Conservation (phyloP, 768 basidiomycete species). For the Auricularia sp. region DNA sequence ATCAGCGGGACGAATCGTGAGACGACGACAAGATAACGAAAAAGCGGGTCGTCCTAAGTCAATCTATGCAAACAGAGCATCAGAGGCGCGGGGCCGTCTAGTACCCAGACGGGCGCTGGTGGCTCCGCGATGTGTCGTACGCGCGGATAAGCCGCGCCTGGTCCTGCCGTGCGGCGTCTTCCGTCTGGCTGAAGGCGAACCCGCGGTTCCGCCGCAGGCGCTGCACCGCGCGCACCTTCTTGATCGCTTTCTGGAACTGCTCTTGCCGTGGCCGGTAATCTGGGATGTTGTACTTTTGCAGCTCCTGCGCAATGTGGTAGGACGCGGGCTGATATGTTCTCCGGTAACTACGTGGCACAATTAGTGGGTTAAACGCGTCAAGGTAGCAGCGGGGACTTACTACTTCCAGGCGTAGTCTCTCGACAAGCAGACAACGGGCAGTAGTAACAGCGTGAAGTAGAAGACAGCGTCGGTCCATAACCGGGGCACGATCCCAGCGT, state of each 20-base stretch:
- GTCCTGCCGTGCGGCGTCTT: slow-evolving; percentile 74
- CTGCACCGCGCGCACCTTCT: slow-evolving; percentile 97
- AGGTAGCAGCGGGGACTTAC: slow-evolving; percentile 35
- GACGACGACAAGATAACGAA: background rate
- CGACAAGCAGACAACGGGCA: slow-evolving; percentile 75
- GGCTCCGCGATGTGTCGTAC: slow-evolving; percentile 75
- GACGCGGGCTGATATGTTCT: slow-evolving; percentile 82
- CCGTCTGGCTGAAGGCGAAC: slow-evolving; percentile 97
- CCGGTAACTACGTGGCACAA: slow-evolving; percentile 52
- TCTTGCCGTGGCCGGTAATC: slow-evolving; percentile 96
- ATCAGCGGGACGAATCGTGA: background rate
- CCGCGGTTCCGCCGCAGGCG: slow-evolving; percentile 93
- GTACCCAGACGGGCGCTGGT: slow-evolving; percentile 66
- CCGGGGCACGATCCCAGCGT: slow-evolving; percentile 77
- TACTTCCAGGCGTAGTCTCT: slow-evolving; percentile 98
- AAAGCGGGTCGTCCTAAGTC: background rate
- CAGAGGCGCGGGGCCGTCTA: slow-evolving; percentile 18
- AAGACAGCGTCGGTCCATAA: slow-evolving; percentile 85
- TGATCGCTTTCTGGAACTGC: slow-evolving; percentile 98
- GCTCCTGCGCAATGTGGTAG: slow-evolving; percentile 97
- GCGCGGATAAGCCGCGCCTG: slow-evolving; percentile 76
- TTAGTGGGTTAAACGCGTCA: slow-evolving; percentile 9
- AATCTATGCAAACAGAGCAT: too few species aligned
- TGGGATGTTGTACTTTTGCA: slow-evolving; percentile 98
- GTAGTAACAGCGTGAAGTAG: slow-evolving; percentile 76